phyloP scores from a whole-genome alignment of 257 asterid genomes.

The Solanum chaucha region DNA sequence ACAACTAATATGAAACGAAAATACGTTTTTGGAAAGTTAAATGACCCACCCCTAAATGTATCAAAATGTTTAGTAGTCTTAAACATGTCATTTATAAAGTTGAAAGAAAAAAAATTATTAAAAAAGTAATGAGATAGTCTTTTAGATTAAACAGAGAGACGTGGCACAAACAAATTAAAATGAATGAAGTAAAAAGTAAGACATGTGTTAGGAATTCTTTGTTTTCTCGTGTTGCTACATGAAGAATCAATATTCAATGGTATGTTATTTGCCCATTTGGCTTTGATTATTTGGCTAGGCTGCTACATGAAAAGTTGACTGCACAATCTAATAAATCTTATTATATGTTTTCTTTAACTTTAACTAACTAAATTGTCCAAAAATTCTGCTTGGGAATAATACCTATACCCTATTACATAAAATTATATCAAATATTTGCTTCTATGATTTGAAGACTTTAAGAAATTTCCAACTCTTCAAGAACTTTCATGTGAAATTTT shows the following conservation, averaged over 20 bases:
- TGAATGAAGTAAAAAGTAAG: too few species aligned
- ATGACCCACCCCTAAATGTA: not conserved
- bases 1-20: too few species aligned
- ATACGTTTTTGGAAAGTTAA: too few species aligned
- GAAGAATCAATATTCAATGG: not conserved
- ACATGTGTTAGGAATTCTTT: too few species aligned
- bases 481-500: rapidly evolving
- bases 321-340: not conserved
- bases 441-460: not conserved
- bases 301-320: not conserved
- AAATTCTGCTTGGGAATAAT: not conserved
- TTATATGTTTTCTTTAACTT: not conserved
- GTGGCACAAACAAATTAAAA: too few species aligned
- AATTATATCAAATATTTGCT: not conserved
- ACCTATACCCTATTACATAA: not conserved
- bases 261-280: not conserved
- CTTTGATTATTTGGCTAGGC: not conserved
- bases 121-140: too few species aligned
- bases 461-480: not conserved
- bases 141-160: too few species aligned
- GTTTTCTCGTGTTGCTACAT: too few species aligned
- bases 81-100: too few species aligned
- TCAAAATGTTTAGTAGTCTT: too few species aligned
- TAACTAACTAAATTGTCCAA: not conserved
- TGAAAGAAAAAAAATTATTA: rapidly evolving